Evolutionary conservation across 495 filamentous ascomycete genomes (phyloP).

Genomic region (Penicillium coffeae): DNA sequence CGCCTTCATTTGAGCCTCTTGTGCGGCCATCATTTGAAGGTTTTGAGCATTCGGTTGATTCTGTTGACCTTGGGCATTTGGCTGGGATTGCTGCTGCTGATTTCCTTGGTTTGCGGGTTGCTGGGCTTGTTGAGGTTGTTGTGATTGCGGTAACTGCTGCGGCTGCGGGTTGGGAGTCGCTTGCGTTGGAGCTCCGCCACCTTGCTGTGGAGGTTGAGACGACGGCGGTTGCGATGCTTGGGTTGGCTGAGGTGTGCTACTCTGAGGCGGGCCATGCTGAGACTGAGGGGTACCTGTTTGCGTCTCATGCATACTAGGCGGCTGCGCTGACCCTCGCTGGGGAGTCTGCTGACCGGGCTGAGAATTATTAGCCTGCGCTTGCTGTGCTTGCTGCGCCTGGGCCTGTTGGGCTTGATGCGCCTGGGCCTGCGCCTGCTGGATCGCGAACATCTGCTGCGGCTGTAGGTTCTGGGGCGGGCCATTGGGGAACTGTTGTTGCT

Average conservation of each 20-base stretch:
- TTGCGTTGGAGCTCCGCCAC: constrained; percentile 44
- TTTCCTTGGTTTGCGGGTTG: constrained; percentile 32
- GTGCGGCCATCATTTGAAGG: constrained; percentile 36
- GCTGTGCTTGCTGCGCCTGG: constrained; percentile 32
- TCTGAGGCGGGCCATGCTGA: constrained; percentile 47
- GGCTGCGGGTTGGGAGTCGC: constrained; percentile 41
- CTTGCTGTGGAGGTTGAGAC: constrained; percentile 38
- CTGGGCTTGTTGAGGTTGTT: constrained; percentile 31
- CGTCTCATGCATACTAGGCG: constrained; percentile 43
- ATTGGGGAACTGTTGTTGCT: constrained; percentile 49
- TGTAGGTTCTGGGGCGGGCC: constrained; percentile 50
- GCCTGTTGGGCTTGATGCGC: constrained; percentile 31
- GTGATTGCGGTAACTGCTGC: constrained; percentile 46
- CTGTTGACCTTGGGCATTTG: constrained; percentile 37
- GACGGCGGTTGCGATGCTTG: constrained; percentile 41
- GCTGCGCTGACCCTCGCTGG: constrained; percentile 43
- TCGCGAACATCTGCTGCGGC: constrained; percentile 47
- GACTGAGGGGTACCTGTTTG: constrained; percentile 52
- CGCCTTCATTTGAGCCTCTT: constrained; percentile 42
- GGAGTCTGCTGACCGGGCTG: constrained; percentile 46
- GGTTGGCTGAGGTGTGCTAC: constrained; percentile 49
- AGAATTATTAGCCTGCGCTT: constrained; percentile 35
- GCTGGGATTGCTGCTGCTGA: constrained; percentile 38
- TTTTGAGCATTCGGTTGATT: constrained; percentile 38
- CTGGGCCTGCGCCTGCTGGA: constrained; percentile 40